phyloP scores from a whole-genome alignment of 139 green algal genomes.

The Pedinophyceae sp. region DNA sequence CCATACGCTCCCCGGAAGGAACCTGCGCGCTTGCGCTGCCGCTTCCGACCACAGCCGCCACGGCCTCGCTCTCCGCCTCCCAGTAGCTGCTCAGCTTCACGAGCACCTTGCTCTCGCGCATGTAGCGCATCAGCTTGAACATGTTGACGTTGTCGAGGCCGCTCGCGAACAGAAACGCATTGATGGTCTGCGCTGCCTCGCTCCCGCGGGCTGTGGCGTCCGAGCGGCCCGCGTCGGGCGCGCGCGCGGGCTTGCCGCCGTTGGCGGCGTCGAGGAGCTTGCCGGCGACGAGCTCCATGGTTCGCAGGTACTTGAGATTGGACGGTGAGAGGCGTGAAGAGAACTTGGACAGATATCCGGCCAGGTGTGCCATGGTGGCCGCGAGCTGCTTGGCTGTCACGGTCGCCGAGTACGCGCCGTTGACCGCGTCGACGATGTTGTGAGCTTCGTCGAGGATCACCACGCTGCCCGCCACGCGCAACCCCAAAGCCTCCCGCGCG shows the following conservation, averaged over 20 bases:
- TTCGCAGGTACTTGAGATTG: slow-evolving; percentile 13
- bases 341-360: slow-evolving; percentile 58
- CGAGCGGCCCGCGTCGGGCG: background rate
- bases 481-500: slow-evolving; percentile 36
- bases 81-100: slow-evolving; percentile 52
- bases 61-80: slow-evolving; percentile 1
- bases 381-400: slow-evolving; percentile 23
- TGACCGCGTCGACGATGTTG: slow-evolving; percentile 72
- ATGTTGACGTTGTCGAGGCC: slow-evolving; percentile 84
- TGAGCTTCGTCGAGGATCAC: slow-evolving; percentile 94
- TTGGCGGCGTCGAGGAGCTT: background rate
- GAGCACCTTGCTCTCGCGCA: slow-evolving; percentile 57
- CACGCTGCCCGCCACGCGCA: slow-evolving; percentile 41
- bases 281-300: slow-evolving; percentile 9
- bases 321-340: slow-evolving; percentile 32
- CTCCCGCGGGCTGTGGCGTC: background rate
- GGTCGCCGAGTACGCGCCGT: slow-evolving; percentile 38
- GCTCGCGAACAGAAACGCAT: slow-evolving; percentile 62
- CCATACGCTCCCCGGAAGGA: too few species aligned
- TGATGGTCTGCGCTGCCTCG: slow-evolving; percentile 38
- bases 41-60: too few species aligned
- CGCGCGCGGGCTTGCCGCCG: background rate
- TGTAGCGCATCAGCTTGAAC: slow-evolving; percentile 56
- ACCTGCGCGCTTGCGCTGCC: slow-evolving; percentile 11
- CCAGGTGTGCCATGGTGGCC: slow-evolving; percentile 9